Percentiles rank a stretch among this genome's conserved stretches.
These are phyloP conservation scores for Sarocladium oryzae DNA, from an alignment of 2,329 filamentous ascomycete genomes.

Conservation along the genomic window DNA sequence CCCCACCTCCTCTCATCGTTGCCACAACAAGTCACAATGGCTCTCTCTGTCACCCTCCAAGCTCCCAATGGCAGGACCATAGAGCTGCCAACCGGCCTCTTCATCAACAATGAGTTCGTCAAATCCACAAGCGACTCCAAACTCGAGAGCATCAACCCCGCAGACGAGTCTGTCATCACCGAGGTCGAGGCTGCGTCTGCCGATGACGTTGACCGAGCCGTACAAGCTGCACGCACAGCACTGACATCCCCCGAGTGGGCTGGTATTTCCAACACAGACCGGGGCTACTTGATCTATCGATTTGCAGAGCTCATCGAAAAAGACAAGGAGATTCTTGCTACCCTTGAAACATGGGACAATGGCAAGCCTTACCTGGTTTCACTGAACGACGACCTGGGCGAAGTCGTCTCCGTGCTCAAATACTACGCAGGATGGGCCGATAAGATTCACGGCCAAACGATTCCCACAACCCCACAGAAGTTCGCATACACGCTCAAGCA, in stretches of 20 bases:
- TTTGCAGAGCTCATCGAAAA: neutral
- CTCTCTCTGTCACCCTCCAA: neutral
- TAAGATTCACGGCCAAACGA: constrained; percentile 64
- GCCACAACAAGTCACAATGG: too few relatives aligned
- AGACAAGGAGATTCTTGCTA: neutral
- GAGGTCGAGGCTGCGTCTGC: neutral
- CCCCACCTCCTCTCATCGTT: too few relatives aligned
- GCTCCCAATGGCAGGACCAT: neutral
- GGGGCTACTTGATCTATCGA: constrained; percentile 53
- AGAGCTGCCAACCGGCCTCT: constrained; percentile 5
- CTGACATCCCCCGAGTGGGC: neutral
- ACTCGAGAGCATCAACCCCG: neutral
- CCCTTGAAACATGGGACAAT: neutral
- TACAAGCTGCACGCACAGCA: neutral
- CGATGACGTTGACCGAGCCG: neutral
- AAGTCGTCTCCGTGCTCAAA: constrained; percentile 34
- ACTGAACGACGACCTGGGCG: constrained; percentile 51
- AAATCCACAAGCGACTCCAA: neutral
- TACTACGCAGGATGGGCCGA: constrained; percentile 68
- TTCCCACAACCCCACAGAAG: constrained; percentile 55
- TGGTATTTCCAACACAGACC: constrained; percentile 33
- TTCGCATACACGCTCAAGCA: constrained; percentile 63
- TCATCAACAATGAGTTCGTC: constrained; percentile 10
- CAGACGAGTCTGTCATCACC: neutral
- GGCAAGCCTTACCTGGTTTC: constrained; percentile 53